Conservation (phyloP, 768 basidiomycete genomes). For the Roridomyces roridus region DNA sequence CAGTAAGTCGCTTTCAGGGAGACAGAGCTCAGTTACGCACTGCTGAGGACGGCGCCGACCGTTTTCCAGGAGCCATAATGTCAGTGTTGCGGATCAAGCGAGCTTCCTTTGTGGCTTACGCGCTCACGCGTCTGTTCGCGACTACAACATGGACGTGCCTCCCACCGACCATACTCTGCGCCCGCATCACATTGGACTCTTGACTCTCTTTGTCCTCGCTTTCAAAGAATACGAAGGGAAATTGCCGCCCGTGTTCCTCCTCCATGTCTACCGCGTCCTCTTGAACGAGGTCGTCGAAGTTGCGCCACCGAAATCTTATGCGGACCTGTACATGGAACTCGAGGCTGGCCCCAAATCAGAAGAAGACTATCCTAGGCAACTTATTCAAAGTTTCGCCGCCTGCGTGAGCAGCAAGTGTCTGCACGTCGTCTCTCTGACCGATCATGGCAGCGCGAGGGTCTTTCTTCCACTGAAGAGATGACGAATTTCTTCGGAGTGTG, state of each 20-base stretch:
- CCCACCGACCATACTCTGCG: constrained; percentile 71
- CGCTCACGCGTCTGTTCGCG: constrained; percentile 7
- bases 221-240: constrained; percentile 66
- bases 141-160: constrained; percentile 46
- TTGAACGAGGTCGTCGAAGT: constrained; percentile 80
- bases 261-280: constrained; percentile 71
- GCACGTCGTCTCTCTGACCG: background rate
- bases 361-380: constrained; percentile 44
- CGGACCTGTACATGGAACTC: constrained; percentile 53
- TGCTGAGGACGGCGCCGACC: constrained; percentile 14
- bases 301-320: constrained; percentile 62
- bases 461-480: constrained; percentile 63
- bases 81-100: background rate
- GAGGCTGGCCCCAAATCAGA: constrained; percentile 52
- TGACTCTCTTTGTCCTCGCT: constrained; percentile 65
- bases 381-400: constrained; percentile 53
- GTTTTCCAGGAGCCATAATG: constrained; percentile 13
- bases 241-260: constrained; percentile 61
- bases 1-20: constrained; percentile 9
- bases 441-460: constrained; percentile 49
- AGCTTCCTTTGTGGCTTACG: constrained; percentile 11
- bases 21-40: background rate
- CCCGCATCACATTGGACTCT: constrained; percentile 78
- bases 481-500: constrained; percentile 65
- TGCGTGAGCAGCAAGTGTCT: constrained; percentile 30